Conservation (phyloP, 2,329 filamentous ascomycete genomes). For the Fusarium aywerte region DNA sequence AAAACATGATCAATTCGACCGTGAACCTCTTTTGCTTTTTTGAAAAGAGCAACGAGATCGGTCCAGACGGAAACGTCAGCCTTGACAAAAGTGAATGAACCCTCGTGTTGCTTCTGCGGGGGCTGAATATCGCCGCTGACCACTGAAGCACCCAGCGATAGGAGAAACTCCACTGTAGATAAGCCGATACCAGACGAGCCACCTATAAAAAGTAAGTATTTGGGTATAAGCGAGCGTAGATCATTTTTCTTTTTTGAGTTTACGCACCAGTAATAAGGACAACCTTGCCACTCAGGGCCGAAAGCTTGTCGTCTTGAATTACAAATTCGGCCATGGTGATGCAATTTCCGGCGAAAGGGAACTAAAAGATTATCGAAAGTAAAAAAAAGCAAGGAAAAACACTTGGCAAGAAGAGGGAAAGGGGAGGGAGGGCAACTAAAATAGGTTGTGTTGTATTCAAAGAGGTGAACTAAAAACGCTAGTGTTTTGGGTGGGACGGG, state of each 20-base stretch:
- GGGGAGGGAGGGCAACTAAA: neutral
- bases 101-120: slow-evolving; percentile 43
- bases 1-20: slow-evolving; percentile 84
- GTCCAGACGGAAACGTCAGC: slow-evolving; percentile 63
- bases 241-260: neutral
- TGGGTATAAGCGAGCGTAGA: neutral
- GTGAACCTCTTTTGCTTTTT: slow-evolving; percentile 65
- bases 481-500: neutral
- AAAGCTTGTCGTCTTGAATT: neutral
- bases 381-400: neutral
- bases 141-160: slow-evolving; percentile 64
- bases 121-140: slow-evolving; percentile 64
- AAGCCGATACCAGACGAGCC: slow-evolving; percentile 70
- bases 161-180: slow-evolving; percentile 62
- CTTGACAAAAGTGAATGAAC: slow-evolving; percentile 51
- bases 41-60: slow-evolving; percentile 63
- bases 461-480: neutral
- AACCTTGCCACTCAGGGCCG: slow-evolving; percentile 53
- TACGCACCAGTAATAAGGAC: slow-evolving; percentile 61
- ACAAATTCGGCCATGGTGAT: neutral
- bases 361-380: neutral
- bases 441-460: neutral
- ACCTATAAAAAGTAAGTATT: slow-evolving; percentile 48
- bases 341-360: neutral
- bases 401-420: neutral